Conservation (phyloP, 1,284 basidiomycete species). For the Pseudozyma pruni region DNA sequence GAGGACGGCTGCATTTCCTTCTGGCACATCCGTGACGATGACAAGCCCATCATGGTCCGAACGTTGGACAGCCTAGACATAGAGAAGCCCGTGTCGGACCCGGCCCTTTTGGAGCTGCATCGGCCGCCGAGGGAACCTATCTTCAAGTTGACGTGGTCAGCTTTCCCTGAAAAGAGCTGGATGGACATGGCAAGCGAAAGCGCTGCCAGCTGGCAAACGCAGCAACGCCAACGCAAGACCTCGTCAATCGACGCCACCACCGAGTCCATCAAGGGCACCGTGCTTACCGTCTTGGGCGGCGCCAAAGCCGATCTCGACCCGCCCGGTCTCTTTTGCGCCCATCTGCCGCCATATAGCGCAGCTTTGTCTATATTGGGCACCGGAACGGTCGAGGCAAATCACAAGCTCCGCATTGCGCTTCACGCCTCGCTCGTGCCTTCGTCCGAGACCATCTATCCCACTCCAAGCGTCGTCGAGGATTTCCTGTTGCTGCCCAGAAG, state of each 20-base stretch:
- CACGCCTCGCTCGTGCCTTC: conserved; percentile 69
- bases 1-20: conserved; percentile 88
- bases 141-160: conserved; percentile 84
- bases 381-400: conserved; percentile 38
- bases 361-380: conserved; percentile 69
- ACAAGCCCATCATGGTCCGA: conserved; percentile 81
- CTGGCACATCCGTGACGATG: conserved; percentile 84
- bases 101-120: conserved; percentile 15
- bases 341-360: conserved; percentile 79
- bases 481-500: conserved; percentile 79
- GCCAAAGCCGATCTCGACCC: conserved; percentile 70
- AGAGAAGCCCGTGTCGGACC: conserved; percentile 47
- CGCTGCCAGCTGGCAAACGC: conserved; percentile 39
- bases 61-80: conserved; percentile 59
- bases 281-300: conserved; percentile 82
- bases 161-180: conserved; percentile 61
- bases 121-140: conserved; percentile 75
- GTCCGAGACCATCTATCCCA: conserved; percentile 75
- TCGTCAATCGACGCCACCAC: conserved; percentile 13
- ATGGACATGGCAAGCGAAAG: conserved; percentile 48
- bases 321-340: conserved; percentile 77
- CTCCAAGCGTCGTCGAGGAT: conserved; percentile 72
- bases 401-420: conserved; percentile 68
- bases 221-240: conserved; percentile 15
- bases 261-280: conserved; percentile 35